Conservation (phyloP, 768 basidiomycete genomes). For the Sutorius australiensis region DNA sequence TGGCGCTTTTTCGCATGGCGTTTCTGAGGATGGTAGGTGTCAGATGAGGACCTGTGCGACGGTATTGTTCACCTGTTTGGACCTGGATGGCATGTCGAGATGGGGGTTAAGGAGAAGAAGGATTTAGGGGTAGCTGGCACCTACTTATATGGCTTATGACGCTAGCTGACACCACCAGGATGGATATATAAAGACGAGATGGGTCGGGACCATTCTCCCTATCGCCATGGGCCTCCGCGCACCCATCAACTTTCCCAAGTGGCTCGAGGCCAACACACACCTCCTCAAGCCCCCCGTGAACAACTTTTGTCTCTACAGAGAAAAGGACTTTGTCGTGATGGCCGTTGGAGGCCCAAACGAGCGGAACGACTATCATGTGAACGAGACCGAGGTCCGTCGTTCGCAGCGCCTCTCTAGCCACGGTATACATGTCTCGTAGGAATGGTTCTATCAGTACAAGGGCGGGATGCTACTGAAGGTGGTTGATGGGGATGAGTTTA, state of each 20-base stretch:
- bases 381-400: constrained; percentile 76
- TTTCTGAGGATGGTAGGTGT: neutral
- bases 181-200: no score
- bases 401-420: neutral
- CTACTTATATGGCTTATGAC: no score
- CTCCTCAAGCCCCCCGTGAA: constrained; percentile 89
- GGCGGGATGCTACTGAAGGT: constrained; percentile 88
- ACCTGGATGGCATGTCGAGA: neutral
- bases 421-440: constrained; percentile 40
- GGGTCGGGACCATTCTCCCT: no score
- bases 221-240: constrained; percentile 64
- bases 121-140: no score
- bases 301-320: constrained; percentile 81
- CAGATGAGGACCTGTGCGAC: neutral
- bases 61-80: neutral
- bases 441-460: constrained; percentile 98
- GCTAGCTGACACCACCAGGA: no score
- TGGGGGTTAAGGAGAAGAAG: no score
- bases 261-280: constrained; percentile 80
- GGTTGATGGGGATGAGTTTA: constrained; percentile 74
- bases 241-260: constrained; percentile 86
- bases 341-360: constrained; percentile 94
- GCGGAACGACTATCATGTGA: constrained; percentile 91
- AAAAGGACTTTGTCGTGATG: constrained; percentile 92
- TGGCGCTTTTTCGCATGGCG: neutral